phyloP scores from a whole-genome alignment of 305 asterid species.

The Fraxinus ornus region DNA sequence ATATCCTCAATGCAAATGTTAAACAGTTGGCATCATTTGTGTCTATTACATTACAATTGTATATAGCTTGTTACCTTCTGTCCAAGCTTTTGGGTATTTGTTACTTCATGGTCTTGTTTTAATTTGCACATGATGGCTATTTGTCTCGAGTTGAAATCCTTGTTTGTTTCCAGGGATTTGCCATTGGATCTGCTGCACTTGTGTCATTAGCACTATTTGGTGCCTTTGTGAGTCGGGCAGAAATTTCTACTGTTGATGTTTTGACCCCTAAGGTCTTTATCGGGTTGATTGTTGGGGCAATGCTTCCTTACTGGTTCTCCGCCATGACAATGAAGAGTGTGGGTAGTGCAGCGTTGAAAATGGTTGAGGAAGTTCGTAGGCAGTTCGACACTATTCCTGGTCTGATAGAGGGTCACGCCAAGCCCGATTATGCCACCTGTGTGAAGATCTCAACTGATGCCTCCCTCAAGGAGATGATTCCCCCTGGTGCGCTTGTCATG shows the following conservation, averaged over 20 bases:
- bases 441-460: slow-evolving; percentile 33
- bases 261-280: slow-evolving; percentile 29
- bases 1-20: background rate
- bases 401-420: slow-evolving; percentile 27
- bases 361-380: slow-evolving; percentile 33
- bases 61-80: background rate
- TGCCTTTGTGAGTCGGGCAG: slow-evolving; percentile 34
- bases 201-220: slow-evolving; percentile 30
- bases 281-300: slow-evolving; percentile 31
- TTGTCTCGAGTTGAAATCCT: background rate
- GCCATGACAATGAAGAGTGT: slow-evolving; percentile 36
- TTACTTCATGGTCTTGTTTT: background rate
- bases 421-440: slow-evolving; percentile 32
- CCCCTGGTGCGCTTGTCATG: slow-evolving; percentile 33
- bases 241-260: slow-evolving; percentile 25
- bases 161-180: slow-evolving; percentile 24
- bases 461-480: slow-evolving; percentile 31
- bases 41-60: background rate
- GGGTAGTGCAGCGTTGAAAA: slow-evolving; percentile 34
- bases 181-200: slow-evolving; percentile 31
- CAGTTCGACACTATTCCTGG: slow-evolving; percentile 34
- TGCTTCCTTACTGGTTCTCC: slow-evolving; percentile 37
- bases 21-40: background rate
- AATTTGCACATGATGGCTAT: background rate
- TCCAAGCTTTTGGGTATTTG: background rate